Conservation (phyloP, 768 basidiomycete species). For the Neoboletus magnificus region DNA sequence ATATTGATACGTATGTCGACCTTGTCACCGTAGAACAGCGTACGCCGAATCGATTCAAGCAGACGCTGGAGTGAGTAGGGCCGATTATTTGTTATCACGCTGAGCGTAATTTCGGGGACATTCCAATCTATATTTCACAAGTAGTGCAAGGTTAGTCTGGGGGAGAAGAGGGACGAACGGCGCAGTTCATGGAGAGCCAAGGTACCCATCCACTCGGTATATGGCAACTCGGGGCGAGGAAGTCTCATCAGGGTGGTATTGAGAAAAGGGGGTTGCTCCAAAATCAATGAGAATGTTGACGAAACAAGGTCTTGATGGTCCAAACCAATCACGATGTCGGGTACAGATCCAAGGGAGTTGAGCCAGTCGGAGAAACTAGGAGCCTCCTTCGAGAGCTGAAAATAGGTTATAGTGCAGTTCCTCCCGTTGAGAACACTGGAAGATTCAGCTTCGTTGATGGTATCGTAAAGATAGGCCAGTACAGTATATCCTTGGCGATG, state of each 20-base stretch:
- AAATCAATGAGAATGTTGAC: constrained; percentile 16
- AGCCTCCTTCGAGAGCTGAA: constrained; percentile 8
- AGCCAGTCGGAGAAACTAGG: constrained; percentile 32
- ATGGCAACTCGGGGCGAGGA: constrained; percentile 46
- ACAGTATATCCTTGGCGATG: constrained; percentile 29
- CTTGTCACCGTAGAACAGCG: constrained; percentile 66
- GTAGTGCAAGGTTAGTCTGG: neutral
- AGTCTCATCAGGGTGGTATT: constrained; percentile 41
- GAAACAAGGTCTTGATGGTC: constrained; percentile 29
- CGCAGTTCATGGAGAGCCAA: constrained; percentile 50
- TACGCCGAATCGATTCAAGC: constrained; percentile 53
- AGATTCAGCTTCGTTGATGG: neutral
- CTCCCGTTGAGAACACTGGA: constrained; percentile 7
- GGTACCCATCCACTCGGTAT: constrained; percentile 60
- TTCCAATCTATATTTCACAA: constrained; percentile 61
- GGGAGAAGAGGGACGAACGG: constrained; percentile 15
- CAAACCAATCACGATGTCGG: constrained; percentile 36
- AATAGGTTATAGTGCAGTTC: constrained; percentile 19
- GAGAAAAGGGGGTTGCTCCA: constrained; percentile 20
- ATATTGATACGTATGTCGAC: constrained; percentile 66
- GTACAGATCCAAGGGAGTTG: constrained; percentile 18
- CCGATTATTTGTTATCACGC: constrained; percentile 75
- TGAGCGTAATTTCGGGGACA: constrained; percentile 61
- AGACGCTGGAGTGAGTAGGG: constrained; percentile 68
- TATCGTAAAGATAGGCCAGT: constrained; percentile 31